Evolutionary conservation across 1,284 basidiomycete genomes (phyloP).

Genomic region (Farysia itapuensis): DNA sequence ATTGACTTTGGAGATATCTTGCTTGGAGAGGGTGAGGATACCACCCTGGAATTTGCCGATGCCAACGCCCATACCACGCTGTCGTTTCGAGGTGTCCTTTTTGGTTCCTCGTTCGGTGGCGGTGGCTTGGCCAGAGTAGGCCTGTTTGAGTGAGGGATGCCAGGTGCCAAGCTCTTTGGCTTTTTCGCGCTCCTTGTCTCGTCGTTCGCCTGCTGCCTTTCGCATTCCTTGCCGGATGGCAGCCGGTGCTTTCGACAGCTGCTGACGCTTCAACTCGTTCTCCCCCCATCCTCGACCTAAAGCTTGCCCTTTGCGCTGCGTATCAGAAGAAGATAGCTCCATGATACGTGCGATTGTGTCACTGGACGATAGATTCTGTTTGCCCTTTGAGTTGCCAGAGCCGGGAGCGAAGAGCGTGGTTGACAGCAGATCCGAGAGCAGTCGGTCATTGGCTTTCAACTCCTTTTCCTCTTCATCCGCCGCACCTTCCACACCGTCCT

Average conservation of each 20-base stretch:
- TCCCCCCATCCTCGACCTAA: constrained; percentile 51
- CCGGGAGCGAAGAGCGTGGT: constrained; percentile 58
- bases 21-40: constrained; percentile 38
- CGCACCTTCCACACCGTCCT: too few species aligned
- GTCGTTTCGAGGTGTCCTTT: constrained; percentile 34
- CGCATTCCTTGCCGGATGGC: constrained; percentile 47
- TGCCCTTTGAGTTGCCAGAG: constrained; percentile 22
- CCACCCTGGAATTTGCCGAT: constrained; percentile 54
- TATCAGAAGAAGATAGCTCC: constrained; percentile 40
- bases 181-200: constrained; percentile 50
- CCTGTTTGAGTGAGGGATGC: constrained; percentile 45
- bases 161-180: constrained; percentile 55
- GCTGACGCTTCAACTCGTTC: constrained; percentile 37
- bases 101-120: constrained; percentile 41
- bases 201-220: constrained; percentile 42
- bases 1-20: constrained; percentile 47
- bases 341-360: constrained; percentile 50
- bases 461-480: constrained; percentile 44
- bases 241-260: constrained; percentile 49
- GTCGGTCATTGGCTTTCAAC: constrained; percentile 50
- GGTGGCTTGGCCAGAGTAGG: constrained; percentile 31
- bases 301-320: constrained; percentile 30
- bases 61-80: constrained; percentile 51
- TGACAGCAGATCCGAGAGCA: constrained; percentile 50
- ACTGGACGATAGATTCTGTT: constrained; percentile 45